These are phyloP conservation scores for Spongispora temasekensis DNA, from an alignment of 1,284 basidiomycete genomes.

Conservation along the genomic window DNA sequence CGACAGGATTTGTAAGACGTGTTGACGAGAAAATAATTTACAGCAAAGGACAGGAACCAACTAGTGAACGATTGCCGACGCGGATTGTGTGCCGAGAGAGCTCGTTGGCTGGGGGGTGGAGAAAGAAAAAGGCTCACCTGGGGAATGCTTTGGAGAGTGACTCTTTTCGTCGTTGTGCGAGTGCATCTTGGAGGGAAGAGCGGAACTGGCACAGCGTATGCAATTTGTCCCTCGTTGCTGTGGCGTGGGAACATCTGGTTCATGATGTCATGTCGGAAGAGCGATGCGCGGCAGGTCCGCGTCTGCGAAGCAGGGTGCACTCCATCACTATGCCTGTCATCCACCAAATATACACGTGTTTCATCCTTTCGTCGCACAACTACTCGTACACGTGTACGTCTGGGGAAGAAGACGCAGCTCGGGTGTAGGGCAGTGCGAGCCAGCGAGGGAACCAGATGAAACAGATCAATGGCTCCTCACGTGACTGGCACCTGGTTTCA, in stretches of 20 bases:
- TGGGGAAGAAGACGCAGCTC: no score
- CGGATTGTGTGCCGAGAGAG: not conserved
- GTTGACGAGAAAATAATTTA: not conserved
- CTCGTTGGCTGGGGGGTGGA: not conserved
- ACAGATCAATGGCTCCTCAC: no score
- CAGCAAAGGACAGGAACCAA: not conserved
- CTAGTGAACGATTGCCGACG: not conserved
- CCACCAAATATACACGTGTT: not conserved
- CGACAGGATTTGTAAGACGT: not conserved
- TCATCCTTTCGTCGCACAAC: not conserved
- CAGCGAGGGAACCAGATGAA: no score
- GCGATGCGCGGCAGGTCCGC: not conserved
- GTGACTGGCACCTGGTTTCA: no score
- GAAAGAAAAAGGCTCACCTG: not conserved
- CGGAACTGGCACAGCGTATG: not conserved
- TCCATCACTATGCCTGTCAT: no score
- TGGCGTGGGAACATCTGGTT: not conserved
- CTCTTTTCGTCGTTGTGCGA: not conserved
- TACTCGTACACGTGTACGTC: no score
- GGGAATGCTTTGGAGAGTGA: not conserved
- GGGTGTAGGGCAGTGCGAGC: not conserved
- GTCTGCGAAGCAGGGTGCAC: no score
- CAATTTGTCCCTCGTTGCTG: slow-evolving; percentile 2
- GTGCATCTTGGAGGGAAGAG: not conserved
- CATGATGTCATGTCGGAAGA: not conserved